Evolutionary conservation across 169 alveolate genomes (phyloP), one percentile per base, ranked within the genome.

Genomic region (Eimeria tenella): DNA sequence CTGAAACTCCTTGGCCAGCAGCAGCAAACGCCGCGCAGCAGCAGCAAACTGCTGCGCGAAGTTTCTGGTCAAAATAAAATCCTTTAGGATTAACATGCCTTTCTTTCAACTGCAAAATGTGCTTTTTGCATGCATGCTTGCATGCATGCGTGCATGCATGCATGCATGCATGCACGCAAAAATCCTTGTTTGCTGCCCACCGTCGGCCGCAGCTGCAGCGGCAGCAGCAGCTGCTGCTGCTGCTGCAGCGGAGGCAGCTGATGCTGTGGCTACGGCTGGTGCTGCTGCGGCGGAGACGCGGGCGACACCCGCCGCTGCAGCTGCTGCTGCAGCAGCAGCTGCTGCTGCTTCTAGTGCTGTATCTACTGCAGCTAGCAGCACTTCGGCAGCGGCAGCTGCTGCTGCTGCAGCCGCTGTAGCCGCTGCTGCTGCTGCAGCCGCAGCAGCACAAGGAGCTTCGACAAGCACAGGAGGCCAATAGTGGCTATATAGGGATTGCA

Each of bases 221-320:
- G 23, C 70, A 60, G 79, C 49, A 19, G 79, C 79, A 5, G 79
- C 49, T 68, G 79, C 50, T 68, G 49, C 11, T 68, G 79, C 52
- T 68, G 79, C 49, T 19, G 79, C 8, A 2, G 79, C 50, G 15
- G 79, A 4, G 4, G 79, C 79, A 19, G 25, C 50, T 19, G 49
- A 10, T 68, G 49, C 50, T 68, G 49, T 15, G 10, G 79, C 6
- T 68, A 11, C 52, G 10, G 50, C 49, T 68, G 8, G 19, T 68
- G 79, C 52, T 23, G 11, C 79, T 0, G 49, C 79, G 4, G 77
- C 77, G 11, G 77, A 10, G 11, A 4, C 3, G 11, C 11, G 11
- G 49, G 77, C 52, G 52, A 1, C 31, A 1, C 50, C 17, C 21
- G 25, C 52, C 13, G 79, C 49, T 68, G 79, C 79, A n/a, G 79